phyloP scores from a whole-genome alignment of 805 yeast species.

The Saturnispora dispora region DNA sequence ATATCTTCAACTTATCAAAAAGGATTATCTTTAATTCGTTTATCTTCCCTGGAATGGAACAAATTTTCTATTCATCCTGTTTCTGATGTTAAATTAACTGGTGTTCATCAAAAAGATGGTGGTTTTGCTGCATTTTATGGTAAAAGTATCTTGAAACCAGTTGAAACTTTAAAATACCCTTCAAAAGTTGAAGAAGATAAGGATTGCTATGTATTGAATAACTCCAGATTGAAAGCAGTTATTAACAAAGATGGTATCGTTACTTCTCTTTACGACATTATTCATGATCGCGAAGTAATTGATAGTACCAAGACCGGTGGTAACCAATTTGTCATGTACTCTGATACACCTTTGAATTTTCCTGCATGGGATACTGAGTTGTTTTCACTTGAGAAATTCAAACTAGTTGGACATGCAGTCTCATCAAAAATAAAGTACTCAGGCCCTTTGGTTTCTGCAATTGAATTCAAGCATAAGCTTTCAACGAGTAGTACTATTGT shows the following conservation, averaged over 20 bases:
- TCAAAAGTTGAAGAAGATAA: slow-evolving; percentile 36
- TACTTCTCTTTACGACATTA: slow-evolving; percentile 53
- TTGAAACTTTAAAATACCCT: slow-evolving; percentile 32
- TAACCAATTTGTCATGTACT: slow-evolving; percentile 72
- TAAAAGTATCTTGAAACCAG: slow-evolving; percentile 19
- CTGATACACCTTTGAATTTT: slow-evolving; percentile 84
- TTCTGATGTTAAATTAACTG: slow-evolving; percentile 9
- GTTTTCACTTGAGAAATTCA: slow-evolving; percentile 67
- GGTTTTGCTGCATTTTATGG: slow-evolving; percentile 17
- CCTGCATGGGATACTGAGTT: slow-evolving; percentile 98
- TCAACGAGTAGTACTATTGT: slow-evolving; percentile 49
- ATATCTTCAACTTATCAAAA: slow-evolving; percentile 3
- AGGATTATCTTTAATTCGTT: slow-evolving; percentile 18
- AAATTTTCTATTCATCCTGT: slow-evolving; percentile 37
- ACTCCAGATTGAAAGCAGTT: slow-evolving; percentile 50
- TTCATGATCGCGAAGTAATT: slow-evolving; percentile 54
- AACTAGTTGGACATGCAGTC: slow-evolving; percentile 36
- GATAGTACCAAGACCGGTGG: slow-evolving; percentile 55
- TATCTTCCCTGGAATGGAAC: slow-evolving; percentile 62
- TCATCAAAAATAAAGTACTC: slow-evolving; percentile 33
- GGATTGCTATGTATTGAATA: slow-evolving; percentile 44
- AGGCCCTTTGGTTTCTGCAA: slow-evolving; percentile 54
- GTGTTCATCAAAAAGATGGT: slow-evolving; percentile 10
- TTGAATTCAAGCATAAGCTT: slow-evolving; percentile 53
- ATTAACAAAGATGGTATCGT: slow-evolving; percentile 48